Conservation (phyloP, 2,329 filamentous ascomycete genomes). For the Trichoderma gracile region DNA sequence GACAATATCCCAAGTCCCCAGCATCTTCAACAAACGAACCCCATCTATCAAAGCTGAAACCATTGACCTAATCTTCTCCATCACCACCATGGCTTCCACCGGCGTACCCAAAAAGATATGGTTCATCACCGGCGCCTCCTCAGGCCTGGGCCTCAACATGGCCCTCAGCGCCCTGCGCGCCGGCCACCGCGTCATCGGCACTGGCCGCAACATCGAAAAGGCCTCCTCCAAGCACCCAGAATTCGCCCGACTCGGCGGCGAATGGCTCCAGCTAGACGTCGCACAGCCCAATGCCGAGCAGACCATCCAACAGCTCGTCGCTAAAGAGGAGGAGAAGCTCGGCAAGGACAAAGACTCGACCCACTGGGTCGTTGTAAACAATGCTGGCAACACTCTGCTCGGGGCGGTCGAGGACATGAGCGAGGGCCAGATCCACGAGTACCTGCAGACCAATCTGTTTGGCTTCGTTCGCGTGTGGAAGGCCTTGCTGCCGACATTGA, state of each 20-base stretch:
- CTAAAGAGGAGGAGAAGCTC: conserved; percentile 4
- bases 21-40: not conserved
- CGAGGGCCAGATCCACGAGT: conserved; percentile 11
- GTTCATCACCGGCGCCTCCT: conserved; percentile 52
- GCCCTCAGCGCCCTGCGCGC: conserved; percentile 44
- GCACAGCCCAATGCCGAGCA: conserved; percentile 30
- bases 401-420: conserved; percentile 18
- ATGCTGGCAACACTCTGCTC: conserved; percentile 6
- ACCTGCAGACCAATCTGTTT: conserved; percentile 9
- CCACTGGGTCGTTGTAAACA: conserved; percentile 17
- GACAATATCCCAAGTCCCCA: not conserved
- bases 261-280: conserved; percentile 36
- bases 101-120: conserved; percentile 40
- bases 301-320: not conserved
- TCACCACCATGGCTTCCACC: not conserved
- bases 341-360: not conserved
- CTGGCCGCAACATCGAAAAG: conserved; percentile 40
- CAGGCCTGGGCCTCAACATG: conserved; percentile 49
- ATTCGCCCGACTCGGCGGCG: conserved; percentile 28
- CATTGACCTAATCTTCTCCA: not conserved
- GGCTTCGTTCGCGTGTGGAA: conserved; percentile 19
- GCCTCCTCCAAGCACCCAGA: conserved; percentile 27
- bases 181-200: conserved; percentile 52
- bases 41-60: not conserved
- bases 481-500: conserved; percentile 7